Percentiles rank a stretch among this genome's conserved stretches.
Conservation (phyloP, 768 basidiomycete species). For the Lactifluus piperatus region DNA sequence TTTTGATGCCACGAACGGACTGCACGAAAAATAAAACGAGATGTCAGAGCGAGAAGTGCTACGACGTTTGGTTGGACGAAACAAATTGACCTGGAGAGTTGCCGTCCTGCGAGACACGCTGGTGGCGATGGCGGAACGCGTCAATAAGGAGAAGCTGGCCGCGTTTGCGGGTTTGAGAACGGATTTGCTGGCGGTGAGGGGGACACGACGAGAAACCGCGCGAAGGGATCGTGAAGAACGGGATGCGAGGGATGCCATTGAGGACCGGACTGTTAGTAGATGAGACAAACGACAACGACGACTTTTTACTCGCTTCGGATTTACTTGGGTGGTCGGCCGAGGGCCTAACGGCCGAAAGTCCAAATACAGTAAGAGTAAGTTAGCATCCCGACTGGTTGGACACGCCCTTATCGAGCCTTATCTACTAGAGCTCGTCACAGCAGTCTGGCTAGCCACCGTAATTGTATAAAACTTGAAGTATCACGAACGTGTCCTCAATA, state of each 20-base stretch:
- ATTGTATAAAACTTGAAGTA: no score
- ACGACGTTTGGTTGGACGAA: neutral
- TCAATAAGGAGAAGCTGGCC: constrained; percentile 56
- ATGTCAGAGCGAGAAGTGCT: neutral
- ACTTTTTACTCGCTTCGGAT: neutral
- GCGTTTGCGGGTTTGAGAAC: constrained; percentile 36
- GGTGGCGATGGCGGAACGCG: constrained; percentile 30
- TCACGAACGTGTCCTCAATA: no score
- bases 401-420: no score
- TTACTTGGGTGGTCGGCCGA: neutral
- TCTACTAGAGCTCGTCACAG: no score
- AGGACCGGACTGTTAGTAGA: neutral
- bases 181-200: constrained; percentile 36
- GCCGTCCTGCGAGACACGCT: constrained; percentile 20
- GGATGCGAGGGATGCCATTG: constrained; percentile 56
- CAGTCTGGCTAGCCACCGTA: no score
- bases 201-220: constrained; percentile 55
- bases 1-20: constrained; percentile 79
- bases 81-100: neutral
- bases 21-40: constrained; percentile 20
- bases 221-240: constrained; percentile 62
- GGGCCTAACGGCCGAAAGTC: no score
- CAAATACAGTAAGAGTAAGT: no score
- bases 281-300: neutral
- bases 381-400: no score